Evolutionary conservation across 1,139 yeast species (phyloP), one percentile per base, ranked within the genome.

Genomic region (Pichia sp.): DNA sequence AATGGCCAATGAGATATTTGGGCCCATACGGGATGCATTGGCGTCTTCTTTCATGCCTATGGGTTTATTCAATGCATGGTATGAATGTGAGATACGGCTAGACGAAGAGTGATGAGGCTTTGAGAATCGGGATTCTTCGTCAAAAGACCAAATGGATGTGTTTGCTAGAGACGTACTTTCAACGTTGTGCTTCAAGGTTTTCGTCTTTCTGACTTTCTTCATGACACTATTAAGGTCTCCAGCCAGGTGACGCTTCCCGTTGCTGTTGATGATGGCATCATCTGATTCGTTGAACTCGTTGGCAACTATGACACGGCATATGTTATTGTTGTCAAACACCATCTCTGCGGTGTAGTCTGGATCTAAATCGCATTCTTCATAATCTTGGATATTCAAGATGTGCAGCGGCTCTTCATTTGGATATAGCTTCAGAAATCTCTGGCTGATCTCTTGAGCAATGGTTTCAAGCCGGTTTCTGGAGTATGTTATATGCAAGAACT

Each of bases 341-440:
- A 85, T 89, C 8, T 77, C 77, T 0, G 83, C 84, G 4, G 69
- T 59, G 61, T 83, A 87, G 56, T 87, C 95, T 0, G 91, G 90
- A 67, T 87, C 95, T 60, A 88, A 71, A 66, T 88, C 95, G 63
- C 91, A 86, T 58, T 76, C 76, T 57, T 81, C 78, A 34, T 70
- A 68, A 66, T 87, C 92, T 64, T 87, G 93, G 9, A 87, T 70
- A 51, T 80, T 78, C 27, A 76, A 71, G 42, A 87, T 79, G 5
- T 73, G 73, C 16, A 86, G 66, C 0, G 77, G 75, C 2, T 74
- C 77, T 53, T 80, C 84, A 36, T 75, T 74, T 0, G 93, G 92
- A 61, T 87, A 87, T 49, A 87, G 71, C 65, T 81, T 83, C 47
- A 72, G 64, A 64, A 80, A 85, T 55, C 88, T 74, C 6, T 66